Percentiles rank a stretch among this genome's conserved stretches.
Conservation (phyloP, 257 asterid genomes). For the Jacaranda mimosifolia region DNA sequence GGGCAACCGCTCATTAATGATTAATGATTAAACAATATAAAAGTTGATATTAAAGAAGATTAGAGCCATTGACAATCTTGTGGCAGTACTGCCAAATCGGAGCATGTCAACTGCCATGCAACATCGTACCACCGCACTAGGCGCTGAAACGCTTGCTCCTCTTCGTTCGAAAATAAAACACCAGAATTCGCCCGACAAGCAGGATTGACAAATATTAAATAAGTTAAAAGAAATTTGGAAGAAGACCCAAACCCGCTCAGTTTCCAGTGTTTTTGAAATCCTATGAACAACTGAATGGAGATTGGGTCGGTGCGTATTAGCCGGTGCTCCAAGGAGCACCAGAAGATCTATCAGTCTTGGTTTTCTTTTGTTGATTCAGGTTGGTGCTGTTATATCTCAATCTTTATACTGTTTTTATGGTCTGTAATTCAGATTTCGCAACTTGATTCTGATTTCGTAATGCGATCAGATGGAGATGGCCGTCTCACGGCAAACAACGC, state of each 20-base stretch:
- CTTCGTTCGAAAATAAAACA: background rate
- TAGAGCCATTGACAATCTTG: background rate
- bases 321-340: constrained; percentile 74
- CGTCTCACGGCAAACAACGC: constrained; percentile 80
- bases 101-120: background rate
- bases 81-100: constrained; percentile 35
- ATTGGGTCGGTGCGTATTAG: constrained; percentile 67
- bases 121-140: background rate
- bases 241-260: background rate
- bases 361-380: constrained; percentile 79
- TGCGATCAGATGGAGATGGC: constrained; percentile 79
- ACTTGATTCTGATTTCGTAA: background rate
- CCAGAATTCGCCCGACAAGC: background rate
- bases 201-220: background rate
- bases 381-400: background rate
- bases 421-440: constrained; percentile 16
- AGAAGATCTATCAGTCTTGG: constrained; percentile 79
- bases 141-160: constrained; percentile 7
- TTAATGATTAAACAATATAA: too few species aligned
- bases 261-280: constrained; percentile 5
- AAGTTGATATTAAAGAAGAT: too few species aligned
- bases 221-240: background rate
- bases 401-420: background rate
- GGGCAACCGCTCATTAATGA: too few species aligned
- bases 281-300: constrained; percentile 55